Evolutionary conservation across 2,329 filamentous ascomycete genomes (phyloP), one percentile per base, ranked within the genome.

Genomic region (Teratosphaeria viscida): DNA sequence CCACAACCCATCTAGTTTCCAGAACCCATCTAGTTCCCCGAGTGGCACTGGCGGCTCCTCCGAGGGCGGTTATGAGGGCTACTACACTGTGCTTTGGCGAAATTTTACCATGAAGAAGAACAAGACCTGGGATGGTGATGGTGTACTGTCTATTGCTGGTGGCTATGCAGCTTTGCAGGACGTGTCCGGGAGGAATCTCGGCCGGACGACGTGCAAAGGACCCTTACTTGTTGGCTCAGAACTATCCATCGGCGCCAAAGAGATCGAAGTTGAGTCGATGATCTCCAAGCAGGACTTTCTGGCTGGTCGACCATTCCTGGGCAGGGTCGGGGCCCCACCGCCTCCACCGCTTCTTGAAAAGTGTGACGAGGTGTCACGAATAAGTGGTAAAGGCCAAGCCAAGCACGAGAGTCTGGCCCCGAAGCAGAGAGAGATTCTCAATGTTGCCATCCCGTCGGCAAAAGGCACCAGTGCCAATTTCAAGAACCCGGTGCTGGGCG

Each of bases 121-220:
- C 72, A 89, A 89, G 70, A 89, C 85, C 5, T 90, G 87, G 86
- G 86, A 89, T 67, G 86, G 86, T 2, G 87, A 90, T 72, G 87
- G 85, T 1, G 78, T 88, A 2, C 76, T 89, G 8, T 76, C 78
- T 3, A 76, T 86, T 3, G 72, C 75, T 2, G 79, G 78, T 39
- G 84, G 84, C 3, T 81, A 81, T 67, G 85, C 81, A 3, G 78
- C 77, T 57, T 76, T 89, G 16, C 81, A 84, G 61, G 84, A 89
- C 68, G 78, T 82, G 11, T 80, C 80, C 0, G 86, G 86, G 2
- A 81, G 79, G 69, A 81, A 85, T 23, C 79, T 89, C 72, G 86
- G 85, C 1, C 81, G 79, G 57, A 77, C 76, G 12, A 76, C 78
- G 62, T 82, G 80, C 63, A 81, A 79, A 58, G 77, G 79, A n/a